Percentiles rank a stretch among this genome's conserved stretches.
These are phyloP conservation scores for Retiboletus flavoniger DNA, from an alignment of 1,284 basidiomycete genomes.

Conservation along the genomic window DNA sequence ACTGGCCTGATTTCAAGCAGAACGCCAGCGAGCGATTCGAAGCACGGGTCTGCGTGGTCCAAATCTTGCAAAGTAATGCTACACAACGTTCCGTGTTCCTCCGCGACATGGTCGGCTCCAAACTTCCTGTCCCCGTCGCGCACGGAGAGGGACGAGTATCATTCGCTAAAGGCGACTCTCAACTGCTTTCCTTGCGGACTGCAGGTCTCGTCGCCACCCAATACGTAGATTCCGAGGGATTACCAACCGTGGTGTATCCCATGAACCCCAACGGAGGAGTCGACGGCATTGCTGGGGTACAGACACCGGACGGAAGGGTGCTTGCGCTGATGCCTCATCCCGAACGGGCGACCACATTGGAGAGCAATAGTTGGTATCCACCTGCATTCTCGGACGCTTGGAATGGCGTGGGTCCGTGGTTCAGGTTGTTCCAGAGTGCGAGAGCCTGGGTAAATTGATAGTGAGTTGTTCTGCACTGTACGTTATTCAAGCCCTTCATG, in stretches of 20 bases:
- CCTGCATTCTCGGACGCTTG: slow-evolving; percentile 52
- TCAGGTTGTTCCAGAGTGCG: slow-evolving; percentile 94
- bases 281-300: slow-evolving; percentile 85
- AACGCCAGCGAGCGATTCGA: slow-evolving; percentile 93
- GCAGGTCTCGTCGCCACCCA: slow-evolving; percentile 65
- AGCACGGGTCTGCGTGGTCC: slow-evolving; percentile 79
- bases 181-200: slow-evolving; percentile 44
- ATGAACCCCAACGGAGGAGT: slow-evolving; percentile 94
- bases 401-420: slow-evolving; percentile 87
- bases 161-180: slow-evolving; percentile 50
- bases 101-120: slow-evolving; percentile 82
- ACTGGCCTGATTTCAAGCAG: slow-evolving; percentile 91
- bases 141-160: slow-evolving; percentile 93
- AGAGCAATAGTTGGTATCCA: slow-evolving; percentile 88
- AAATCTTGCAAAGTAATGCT: slow-evolving; percentile 60
- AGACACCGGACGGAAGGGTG: slow-evolving; percentile 83
- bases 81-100: slow-evolving; percentile 79
- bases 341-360: slow-evolving; percentile 73
- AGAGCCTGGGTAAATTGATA: slow-evolving; percentile 38
- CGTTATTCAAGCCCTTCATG: neutral
- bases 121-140: slow-evolving; percentile 89
- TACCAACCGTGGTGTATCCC: slow-evolving; percentile 78
- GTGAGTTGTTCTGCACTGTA: slow-evolving; percentile 11
- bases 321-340: slow-evolving; percentile 97
- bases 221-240: slow-evolving; percentile 72